These are phyloP conservation scores for Neurospora hispaniola DNA, from an alignment of 495 filamentous ascomycete species.

Conservation along the genomic window DNA sequence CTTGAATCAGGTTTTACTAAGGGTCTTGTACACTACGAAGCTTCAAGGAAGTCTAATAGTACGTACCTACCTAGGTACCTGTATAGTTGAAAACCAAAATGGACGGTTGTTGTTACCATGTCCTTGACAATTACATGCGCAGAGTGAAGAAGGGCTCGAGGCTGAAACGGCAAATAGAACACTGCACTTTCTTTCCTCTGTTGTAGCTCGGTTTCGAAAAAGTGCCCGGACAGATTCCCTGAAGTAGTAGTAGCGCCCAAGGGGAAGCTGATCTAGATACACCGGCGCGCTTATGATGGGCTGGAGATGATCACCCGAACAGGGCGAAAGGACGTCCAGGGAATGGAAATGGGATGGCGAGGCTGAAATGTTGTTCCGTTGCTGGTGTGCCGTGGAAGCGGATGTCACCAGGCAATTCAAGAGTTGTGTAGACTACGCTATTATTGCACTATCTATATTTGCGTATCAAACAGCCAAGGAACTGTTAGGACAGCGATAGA, in stretches of 20 bases:
- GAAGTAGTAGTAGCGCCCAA: neutral
- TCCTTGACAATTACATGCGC: neutral
- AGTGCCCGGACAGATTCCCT: neutral
- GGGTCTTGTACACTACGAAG: neutral
- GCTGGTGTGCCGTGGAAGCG: neutral
- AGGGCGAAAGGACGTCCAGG: neutral
- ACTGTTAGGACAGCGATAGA: neutral
- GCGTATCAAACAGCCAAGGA: accelerated
- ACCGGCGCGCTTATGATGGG: neutral
- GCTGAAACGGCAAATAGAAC: neutral
- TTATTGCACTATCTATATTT: neutral
- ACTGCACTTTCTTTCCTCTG: neutral
- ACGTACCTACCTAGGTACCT: neutral
- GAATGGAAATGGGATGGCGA: neutral
- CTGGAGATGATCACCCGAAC: neutral
- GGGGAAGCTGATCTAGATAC: neutral
- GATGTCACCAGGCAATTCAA: neutral
- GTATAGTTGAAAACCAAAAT: neutral
- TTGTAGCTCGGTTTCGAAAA: neutral
- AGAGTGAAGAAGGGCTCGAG: neutral
- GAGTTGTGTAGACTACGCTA: neutral
- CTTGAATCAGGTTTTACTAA: neutral
- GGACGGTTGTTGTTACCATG: neutral
- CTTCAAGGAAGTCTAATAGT: neutral
- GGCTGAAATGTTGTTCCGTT: neutral